Base-by-base conservation (phyloP, 2,329 filamentous ascomycete genomes). In the Sporothrix schenckii region DNA sequence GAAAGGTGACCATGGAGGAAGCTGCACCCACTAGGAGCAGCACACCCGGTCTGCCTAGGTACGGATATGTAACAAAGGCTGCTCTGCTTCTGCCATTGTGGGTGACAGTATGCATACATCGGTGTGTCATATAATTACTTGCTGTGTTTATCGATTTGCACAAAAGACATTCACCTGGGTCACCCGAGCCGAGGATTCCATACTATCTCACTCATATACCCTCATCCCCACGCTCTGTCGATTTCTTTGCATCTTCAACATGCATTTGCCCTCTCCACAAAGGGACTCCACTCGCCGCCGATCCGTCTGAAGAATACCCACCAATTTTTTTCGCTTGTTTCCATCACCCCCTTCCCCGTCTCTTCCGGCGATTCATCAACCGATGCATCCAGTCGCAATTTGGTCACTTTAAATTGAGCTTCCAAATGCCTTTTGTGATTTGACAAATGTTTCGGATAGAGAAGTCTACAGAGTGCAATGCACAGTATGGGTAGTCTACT, bases 101-200 rank as follows among this genome's bases (percentile, higher is more conserved):
- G 39, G 27, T 66, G 63, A 52, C 16, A 52, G 24, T 27, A 50
- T 66, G 63, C 47, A 66, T 19, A 66, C 53, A 14, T 66, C 63
- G 63, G 49, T 19, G 19, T 41, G 24, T 41, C 19, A 34, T 34
- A 4, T 34, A 4, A 6, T 34, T 34, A 34, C 21, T 24, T 61
- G 41, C 41, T 34, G 14, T 54, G 16, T 30, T 54, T 30, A 9
- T 21, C 19, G 47, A 7, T 63, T 47, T 47, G 58, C 39, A 63
- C 39, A 21, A 47, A 14, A 47, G 41, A 13, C 24, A 21, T 41
- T 47, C 39, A 19, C 11, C 6, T 30, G 11, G 11, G 16, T 54
- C 52, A 16, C 52, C 13, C 21, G 2, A 3, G 2, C 24, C 14
- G 39, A 63, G 21, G 27, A 47, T 47, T 61, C 39, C 58, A 44